phyloP scores from a whole-genome alignment of 331 rosid species.

The Rosa hybrid region DNA sequence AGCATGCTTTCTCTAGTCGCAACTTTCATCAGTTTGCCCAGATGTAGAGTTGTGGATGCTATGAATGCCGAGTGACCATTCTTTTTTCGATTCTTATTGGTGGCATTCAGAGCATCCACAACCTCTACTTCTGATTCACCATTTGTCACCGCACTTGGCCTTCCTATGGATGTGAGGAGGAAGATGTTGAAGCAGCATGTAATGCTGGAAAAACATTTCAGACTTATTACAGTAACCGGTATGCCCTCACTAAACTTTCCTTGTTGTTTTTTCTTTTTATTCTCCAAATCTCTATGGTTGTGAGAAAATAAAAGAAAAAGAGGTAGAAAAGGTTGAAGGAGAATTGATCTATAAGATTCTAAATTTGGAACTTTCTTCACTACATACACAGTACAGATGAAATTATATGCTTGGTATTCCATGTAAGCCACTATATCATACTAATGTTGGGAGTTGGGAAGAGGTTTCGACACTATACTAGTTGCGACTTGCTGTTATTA shows the following conservation, averaged over 20 bases:
- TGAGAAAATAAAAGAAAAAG: background rate
- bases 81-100: background rate
- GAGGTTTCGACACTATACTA: background rate
- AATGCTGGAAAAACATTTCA: background rate
- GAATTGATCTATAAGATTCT: background rate
- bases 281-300: background rate
- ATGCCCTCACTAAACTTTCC: background rate
- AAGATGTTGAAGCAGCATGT: background rate
- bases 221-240: background rate
- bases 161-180: background rate
- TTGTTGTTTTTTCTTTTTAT: background rate
- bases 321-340: too few species aligned
- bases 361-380: background rate
- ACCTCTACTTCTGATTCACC: background rate
- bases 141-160: background rate
- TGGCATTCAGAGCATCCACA: constrained; percentile 2
- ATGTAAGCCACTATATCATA: background rate
- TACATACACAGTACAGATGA: background rate
- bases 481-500: background rate
- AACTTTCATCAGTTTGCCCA: background rate
- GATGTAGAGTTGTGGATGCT: constrained; percentile 2
- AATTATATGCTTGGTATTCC: background rate
- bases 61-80: background rate
- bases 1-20: background rate
- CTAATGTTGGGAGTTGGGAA: background rate